Conservation (phyloP, 371 early-diverging fungal species). For the Parasitella parasitica region DNA sequence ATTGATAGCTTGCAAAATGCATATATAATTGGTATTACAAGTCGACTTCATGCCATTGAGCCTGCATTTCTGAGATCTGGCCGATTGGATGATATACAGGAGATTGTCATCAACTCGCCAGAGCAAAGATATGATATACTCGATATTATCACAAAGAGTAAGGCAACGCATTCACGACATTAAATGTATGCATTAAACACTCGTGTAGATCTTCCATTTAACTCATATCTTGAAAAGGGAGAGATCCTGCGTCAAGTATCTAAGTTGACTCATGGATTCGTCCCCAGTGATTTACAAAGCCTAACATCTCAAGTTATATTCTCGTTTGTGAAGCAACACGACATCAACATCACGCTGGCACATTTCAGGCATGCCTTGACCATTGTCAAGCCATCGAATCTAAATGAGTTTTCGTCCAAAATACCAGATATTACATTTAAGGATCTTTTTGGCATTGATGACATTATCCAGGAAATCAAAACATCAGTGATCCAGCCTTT, state of each 20-base stretch:
- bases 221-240: slow-evolving; percentile 39
- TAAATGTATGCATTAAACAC: neutral
- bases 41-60: slow-evolving; percentile 57
- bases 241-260: slow-evolving; percentile 80
- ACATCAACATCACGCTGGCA: neutral
- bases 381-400: slow-evolving; percentile 57
- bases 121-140: slow-evolving; percentile 48
- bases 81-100: slow-evolving; percentile 53
- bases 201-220: slow-evolving; percentile 54
- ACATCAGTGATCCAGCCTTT: slow-evolving; percentile 78
- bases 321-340: slow-evolving; percentile 34
- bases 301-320: slow-evolving; percentile 60
- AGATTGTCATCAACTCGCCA: slow-evolving; percentile 47
- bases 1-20: slow-evolving; percentile 45
- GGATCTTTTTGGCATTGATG: slow-evolving; percentile 69
- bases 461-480: slow-evolving; percentile 61
- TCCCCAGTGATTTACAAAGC: slow-evolving; percentile 72
- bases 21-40: slow-evolving; percentile 60
- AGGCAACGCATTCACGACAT: neutral
- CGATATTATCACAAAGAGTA: slow-evolving; percentile 53
- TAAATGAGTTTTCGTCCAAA: slow-evolving; percentile 56
- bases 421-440: slow-evolving; percentile 62
- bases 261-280: slow-evolving; percentile 92
- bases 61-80: slow-evolving; percentile 57
- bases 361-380: slow-evolving; percentile 52